These are phyloP conservation scores for Atkinsonella hypoxylon DNA, from an alignment of 2,329 filamentous ascomycete genomes.

Conservation along the genomic window DNA sequence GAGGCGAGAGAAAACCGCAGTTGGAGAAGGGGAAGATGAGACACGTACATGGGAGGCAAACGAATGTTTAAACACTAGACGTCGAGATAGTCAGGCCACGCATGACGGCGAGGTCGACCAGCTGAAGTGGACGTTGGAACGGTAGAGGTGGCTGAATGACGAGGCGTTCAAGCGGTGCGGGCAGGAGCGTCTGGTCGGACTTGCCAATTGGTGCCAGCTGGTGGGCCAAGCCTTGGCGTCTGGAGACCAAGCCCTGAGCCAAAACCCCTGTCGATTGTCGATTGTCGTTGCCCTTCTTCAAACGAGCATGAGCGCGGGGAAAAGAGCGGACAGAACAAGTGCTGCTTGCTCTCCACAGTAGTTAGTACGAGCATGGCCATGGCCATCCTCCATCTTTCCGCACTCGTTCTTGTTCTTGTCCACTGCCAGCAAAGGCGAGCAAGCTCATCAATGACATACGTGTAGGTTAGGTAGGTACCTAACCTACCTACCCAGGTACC, in stretches of 20 bases:
- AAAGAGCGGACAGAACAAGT: background rate
- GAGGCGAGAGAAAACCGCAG: background rate
- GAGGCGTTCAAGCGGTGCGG: background rate
- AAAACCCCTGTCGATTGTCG: background rate
- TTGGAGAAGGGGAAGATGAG: background rate
- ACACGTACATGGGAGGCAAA: background rate
- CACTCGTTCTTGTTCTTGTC: too few relatives aligned
- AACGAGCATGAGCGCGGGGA: background rate
- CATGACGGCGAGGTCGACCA: background rate
- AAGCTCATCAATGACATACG: too few relatives aligned
- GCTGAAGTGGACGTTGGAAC: background rate
- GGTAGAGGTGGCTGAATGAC: background rate
- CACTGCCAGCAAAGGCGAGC: too few relatives aligned
- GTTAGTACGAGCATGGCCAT: too few relatives aligned
- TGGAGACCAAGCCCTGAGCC: background rate
- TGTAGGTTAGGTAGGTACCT: too few relatives aligned
- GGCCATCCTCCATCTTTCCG: too few relatives aligned
- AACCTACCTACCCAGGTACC: too few relatives aligned
- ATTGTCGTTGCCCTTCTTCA: too few relatives aligned
- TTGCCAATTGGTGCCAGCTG: background rate
- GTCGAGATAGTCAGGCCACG: background rate
- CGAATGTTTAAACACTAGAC: background rate
- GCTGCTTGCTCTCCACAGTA: too few relatives aligned
- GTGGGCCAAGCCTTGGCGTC: background rate
- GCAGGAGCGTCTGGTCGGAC: background rate